Conservation (phyloP, 768 basidiomycete species). For the Lactifluus pinguis region DNA sequence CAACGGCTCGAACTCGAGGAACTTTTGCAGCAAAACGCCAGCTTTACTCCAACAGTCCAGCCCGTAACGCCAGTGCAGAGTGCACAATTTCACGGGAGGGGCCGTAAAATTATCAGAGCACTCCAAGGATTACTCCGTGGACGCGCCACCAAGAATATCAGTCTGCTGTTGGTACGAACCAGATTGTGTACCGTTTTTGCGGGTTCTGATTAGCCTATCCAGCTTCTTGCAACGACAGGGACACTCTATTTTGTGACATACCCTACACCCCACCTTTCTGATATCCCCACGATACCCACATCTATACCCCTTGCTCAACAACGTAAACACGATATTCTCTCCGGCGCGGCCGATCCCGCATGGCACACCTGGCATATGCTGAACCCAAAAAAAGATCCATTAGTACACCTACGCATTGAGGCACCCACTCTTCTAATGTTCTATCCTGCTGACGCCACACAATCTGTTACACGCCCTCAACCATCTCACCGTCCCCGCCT, state of each 20-base stretch:
- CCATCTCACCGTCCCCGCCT: constrained; percentile 7
- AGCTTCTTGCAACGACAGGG: constrained; percentile 73
- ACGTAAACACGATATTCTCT: constrained; percentile 15
- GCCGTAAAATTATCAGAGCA: constrained; percentile 34
- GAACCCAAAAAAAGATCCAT: constrained; percentile 54
- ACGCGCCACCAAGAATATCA: constrained; percentile 69
- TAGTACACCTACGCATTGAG: constrained; percentile 75
- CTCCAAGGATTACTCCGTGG: constrained; percentile 47
- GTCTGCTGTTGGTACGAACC: constrained; percentile 58
- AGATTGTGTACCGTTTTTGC: neutral
- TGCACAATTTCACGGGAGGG: constrained; percentile 30
- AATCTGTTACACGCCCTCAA: neutral
- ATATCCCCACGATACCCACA: constrained; percentile 13
- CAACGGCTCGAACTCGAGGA: constrained; percentile 91
- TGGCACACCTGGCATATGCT: constrained; percentile 69
- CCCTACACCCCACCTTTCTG: constrained; percentile 29
- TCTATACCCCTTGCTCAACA: constrained; percentile 11
- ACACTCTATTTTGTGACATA: constrained; percentile 68
- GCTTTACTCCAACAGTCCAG: constrained; percentile 38
- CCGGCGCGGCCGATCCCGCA: constrained; percentile 34
- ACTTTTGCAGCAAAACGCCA: constrained; percentile 65
- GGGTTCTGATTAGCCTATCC: neutral
- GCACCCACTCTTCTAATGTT: constrained; percentile 71
- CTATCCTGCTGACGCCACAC: constrained; percentile 30
- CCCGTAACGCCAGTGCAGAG: constrained; percentile 17